A percentile compares a stretch with the other conserved stretches of the same genome.
These are phyloP conservation scores for Pinguiococcus pyrenoidosus DNA, from an alignment of 108 stramenopile species.

Conservation along the genomic window DNA sequence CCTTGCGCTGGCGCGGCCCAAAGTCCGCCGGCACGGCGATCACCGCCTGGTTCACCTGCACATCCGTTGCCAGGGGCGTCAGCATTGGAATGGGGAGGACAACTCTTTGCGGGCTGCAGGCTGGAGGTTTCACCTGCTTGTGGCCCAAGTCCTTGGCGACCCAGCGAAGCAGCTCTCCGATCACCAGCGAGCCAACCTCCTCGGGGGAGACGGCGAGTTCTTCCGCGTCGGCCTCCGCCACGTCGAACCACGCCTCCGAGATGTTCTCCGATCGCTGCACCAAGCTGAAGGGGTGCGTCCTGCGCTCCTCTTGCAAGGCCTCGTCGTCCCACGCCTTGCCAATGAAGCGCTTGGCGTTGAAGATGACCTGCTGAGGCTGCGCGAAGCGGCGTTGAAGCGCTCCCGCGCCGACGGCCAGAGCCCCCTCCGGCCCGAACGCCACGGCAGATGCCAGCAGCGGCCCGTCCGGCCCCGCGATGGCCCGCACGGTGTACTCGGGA, in stretches of 20 bases:
- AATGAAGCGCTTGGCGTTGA: constrained; percentile 42
- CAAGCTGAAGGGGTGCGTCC: constrained; percentile 20
- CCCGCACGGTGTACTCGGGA: constrained; percentile 15
- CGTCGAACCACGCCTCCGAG: constrained; percentile 20
- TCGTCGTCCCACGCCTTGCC: constrained; percentile 31
- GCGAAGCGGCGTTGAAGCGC: too few species aligned
- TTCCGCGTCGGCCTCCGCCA: constrained; percentile 4
- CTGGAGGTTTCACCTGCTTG: constrained; percentile 52
- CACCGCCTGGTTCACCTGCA: constrained; percentile 50
- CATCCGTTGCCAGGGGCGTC: background rate
- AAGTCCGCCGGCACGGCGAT: constrained; percentile 95
- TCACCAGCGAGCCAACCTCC: constrained; percentile 25
- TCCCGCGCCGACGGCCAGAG: constrained; percentile 4
- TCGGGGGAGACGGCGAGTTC: constrained; percentile 22
- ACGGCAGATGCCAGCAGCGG: constrained; percentile 8
- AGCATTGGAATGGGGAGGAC: background rate
- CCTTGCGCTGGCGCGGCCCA: constrained; percentile 58
- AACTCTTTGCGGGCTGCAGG: background rate
- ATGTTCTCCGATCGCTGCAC: constrained; percentile 5
- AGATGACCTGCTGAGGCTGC: too few species aligned
- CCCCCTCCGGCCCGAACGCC: background rate
- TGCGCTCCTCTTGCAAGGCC: constrained; percentile 12
- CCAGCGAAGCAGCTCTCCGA: constrained; percentile 46
- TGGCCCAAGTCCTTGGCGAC: constrained; percentile 61
- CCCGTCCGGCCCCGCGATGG: constrained; percentile 1